Percentiles rank a stretch among this genome's conserved stretches.
Evolutionary conservation across 2,329 filamentous ascomycete species (phyloP).

Genomic region (Colletotrichum lindemuthianum): DNA sequence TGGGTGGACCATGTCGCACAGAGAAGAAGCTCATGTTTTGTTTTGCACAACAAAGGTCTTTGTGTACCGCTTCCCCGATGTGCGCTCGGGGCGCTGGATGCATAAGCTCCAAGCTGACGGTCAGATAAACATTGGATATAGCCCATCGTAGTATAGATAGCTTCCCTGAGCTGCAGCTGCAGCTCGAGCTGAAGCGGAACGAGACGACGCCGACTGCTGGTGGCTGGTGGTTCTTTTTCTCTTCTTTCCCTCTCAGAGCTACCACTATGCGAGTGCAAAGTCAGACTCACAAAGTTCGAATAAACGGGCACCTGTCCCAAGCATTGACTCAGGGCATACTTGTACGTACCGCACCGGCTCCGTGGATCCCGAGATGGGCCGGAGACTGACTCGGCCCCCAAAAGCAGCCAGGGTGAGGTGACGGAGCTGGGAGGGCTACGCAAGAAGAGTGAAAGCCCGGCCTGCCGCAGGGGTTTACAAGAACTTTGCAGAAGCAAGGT

Average conservation of each 20-base stretch:
- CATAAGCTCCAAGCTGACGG: conserved; percentile 26
- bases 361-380: conserved; percentile 17
- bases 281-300: too few relatives aligned
- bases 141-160: neutral
- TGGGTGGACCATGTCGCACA: conserved; percentile 30
- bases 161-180: conserved; percentile 7
- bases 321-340: neutral
- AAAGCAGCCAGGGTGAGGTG: neutral
- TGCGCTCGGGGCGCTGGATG: conserved; percentile 22
- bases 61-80: conserved; percentile 27
- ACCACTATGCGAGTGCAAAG: neutral
- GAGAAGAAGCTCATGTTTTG: conserved; percentile 5
- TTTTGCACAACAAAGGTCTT: conserved; percentile 25
- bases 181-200: neutral
- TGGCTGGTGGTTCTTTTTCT: neutral
- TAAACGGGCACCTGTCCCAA: neutral
- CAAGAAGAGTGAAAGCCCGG: too few relatives aligned
- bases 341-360: conserved; percentile 3
- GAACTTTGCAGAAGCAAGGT: too few relatives aligned
- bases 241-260: neutral
- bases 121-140: conserved; percentile 32
- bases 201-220: neutral
- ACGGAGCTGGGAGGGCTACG: too few relatives aligned
- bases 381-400: conserved; percentile 26
- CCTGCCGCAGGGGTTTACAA: too few relatives aligned